Conservation (phyloP, 202 grass and related monocot species). For the Musa balbisiana region DNA sequence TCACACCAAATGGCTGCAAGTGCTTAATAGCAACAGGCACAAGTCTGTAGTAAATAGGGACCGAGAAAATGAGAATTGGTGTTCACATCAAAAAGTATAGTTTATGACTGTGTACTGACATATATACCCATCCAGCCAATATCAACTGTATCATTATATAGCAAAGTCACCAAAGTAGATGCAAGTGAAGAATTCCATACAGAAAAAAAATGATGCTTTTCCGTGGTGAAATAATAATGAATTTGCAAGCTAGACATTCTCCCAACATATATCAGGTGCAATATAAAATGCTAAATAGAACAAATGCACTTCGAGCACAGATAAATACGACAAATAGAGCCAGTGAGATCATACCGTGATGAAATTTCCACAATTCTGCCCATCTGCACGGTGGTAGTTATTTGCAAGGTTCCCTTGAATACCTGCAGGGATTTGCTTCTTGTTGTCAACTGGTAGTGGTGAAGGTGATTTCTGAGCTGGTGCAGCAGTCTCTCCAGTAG, state of each 20-base stretch:
- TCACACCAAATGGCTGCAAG: too few relatives aligned
- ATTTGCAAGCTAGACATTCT: background rate
- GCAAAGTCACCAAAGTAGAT: background rate
- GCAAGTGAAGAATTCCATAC: background rate
- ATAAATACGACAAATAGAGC: background rate
- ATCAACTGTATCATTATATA: too few relatives aligned
- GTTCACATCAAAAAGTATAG: too few relatives aligned
- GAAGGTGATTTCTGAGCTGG: constrained; percentile 31
- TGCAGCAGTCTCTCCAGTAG: constrained; percentile 27
- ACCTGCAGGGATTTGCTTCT: constrained; percentile 75
- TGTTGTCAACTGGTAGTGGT: constrained; percentile 26
- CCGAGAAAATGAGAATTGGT: too few relatives aligned
- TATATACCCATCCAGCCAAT: too few relatives aligned
- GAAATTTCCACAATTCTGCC: constrained; percentile 86
- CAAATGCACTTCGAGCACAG: too few relatives aligned
- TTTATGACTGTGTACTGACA: too few relatives aligned
- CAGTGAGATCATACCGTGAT: constrained; percentile 48
- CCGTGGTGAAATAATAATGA: too few relatives aligned
- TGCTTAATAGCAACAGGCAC: too few relatives aligned
- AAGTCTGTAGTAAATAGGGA: too few relatives aligned
- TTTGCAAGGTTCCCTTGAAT: constrained; percentile 56
- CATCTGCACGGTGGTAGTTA: constrained; percentile 68
- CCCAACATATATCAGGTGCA: background rate
- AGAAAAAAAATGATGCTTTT: too few relatives aligned
- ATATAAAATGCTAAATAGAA: background rate